Percentiles rank a stretch among this genome's conserved stretches.
phyloP scores from a whole-genome alignment of 2,329 filamentous ascomycete species.

The Sporothrix luriei region DNA sequence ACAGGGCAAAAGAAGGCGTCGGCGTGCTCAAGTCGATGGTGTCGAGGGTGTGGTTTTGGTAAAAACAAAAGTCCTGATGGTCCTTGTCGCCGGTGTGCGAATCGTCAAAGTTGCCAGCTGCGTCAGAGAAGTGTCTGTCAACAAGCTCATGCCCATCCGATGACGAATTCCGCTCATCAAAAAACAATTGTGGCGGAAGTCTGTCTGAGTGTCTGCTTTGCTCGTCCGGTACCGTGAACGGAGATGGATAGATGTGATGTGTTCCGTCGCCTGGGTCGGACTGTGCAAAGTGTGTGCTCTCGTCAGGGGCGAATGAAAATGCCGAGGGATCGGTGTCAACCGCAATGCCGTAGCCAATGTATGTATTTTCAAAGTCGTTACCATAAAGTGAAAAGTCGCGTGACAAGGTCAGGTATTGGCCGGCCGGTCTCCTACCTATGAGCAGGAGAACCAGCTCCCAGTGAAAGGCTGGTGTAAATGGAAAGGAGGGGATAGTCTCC shows the following conservation, averaged over 20 bases:
- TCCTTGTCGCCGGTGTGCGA: background rate
- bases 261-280: background rate
- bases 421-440: background rate
- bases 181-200: background rate
- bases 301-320: background rate
- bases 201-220: background rate
- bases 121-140: background rate
- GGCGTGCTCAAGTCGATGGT: background rate
- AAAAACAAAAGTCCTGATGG: background rate
- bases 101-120: background rate
- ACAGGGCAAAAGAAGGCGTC: too few relatives aligned
- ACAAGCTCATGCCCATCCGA: background rate
- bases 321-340: background rate
- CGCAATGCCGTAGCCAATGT: background rate
- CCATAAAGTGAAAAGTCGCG: background rate
- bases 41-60: background rate
- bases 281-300: background rate
- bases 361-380: background rate
- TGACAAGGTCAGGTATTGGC: conserved; percentile 2
- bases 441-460: conserved; percentile 1
- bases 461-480: background rate
- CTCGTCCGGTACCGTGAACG: background rate
- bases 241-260: background rate
- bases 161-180: background rate
- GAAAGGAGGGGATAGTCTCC: background rate